These are phyloP conservation scores for Blastobotrys terrestris DNA, from an alignment of 805 yeast species.

Conservation along the genomic window DNA sequence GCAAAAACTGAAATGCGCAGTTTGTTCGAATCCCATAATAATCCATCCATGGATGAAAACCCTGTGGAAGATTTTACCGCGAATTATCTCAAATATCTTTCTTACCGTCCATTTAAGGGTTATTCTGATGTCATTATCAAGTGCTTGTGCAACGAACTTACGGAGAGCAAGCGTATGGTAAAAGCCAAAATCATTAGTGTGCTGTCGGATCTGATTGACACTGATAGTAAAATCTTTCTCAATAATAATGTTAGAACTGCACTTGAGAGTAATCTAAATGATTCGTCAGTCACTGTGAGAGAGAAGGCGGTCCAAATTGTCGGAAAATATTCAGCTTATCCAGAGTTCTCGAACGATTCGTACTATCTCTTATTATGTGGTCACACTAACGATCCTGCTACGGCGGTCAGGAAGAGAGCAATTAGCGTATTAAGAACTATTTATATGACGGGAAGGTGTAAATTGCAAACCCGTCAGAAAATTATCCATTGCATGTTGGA, in stretches of 20 bases:
- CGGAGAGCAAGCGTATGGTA: constrained; percentile 18
- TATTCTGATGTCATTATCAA: not conserved
- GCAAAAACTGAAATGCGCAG: not conserved
- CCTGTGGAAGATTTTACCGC: not conserved
- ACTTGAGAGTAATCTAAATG: constrained; percentile 46
- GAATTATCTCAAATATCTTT: not conserved
- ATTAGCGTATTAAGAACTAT: constrained; percentile 35
- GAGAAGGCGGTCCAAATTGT: constrained; percentile 71
- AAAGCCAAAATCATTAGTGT: constrained; percentile 62
- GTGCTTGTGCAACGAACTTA: not conserved
- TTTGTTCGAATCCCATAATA: not conserved
- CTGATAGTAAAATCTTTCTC: constrained; percentile 46
- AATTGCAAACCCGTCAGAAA: not conserved
- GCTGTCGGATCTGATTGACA: constrained; percentile 47
- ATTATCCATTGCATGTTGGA: not conserved
- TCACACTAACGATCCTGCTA: constrained; percentile 47
- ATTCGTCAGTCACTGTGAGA: constrained; percentile 63
- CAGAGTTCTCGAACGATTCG: constrained; percentile 25
- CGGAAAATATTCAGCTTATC: constrained; percentile 38
- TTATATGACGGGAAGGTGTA: constrained; percentile 4
- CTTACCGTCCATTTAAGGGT: not conserved
- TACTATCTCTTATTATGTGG: constrained; percentile 45
- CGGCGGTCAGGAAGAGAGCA: constrained; percentile 59
- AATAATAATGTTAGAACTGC: constrained; percentile 47
- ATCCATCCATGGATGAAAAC: not conserved